These are phyloP conservation scores for Dianthus caryophyllus DNA, from an alignment of 148 eudicot genomes.

Conservation along the genomic window DNA sequence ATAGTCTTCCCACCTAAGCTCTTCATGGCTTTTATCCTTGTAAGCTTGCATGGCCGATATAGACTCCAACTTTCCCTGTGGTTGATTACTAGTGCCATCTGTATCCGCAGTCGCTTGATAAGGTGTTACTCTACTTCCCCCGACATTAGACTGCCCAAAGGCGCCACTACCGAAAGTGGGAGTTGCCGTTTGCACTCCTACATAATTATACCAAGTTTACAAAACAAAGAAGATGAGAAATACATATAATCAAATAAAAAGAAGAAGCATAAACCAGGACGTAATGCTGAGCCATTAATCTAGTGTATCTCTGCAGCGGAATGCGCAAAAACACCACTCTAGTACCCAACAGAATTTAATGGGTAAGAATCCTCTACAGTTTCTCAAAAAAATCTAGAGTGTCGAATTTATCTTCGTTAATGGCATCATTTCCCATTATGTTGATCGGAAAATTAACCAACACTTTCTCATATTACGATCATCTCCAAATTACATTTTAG, in stretches of 20 bases:
- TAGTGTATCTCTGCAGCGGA: background rate
- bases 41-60: constrained; percentile 88
- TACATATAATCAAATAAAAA: background rate
- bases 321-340: background rate
- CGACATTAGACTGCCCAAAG: constrained; percentile 66
- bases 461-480: too few species aligned
- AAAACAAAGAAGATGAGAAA: constrained; percentile 11
- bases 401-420: too few species aligned
- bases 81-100: constrained; percentile 9
- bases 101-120: constrained; percentile 28
- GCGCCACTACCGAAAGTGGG: constrained; percentile 55
- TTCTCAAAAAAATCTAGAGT: too few species aligned
- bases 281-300: background rate
- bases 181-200: constrained; percentile 65
- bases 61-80: constrained; percentile 67
- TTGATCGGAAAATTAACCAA: too few species aligned
- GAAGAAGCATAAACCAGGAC: background rate
- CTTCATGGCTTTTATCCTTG: constrained; percentile 97
- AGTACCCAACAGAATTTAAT: too few species aligned
- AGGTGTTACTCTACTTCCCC: constrained; percentile 72
- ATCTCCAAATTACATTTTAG: too few species aligned
- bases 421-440: too few species aligned
- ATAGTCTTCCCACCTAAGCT: constrained; percentile 96
- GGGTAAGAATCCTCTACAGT: too few species aligned
- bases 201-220: constrained; percentile 16